A percentile compares a stretch with the other conserved stretches of the same genome.
phyloP scores from a whole-genome alignment of 2,329 filamentous ascomycete genomes.

The Ophiostoma piceae region DNA sequence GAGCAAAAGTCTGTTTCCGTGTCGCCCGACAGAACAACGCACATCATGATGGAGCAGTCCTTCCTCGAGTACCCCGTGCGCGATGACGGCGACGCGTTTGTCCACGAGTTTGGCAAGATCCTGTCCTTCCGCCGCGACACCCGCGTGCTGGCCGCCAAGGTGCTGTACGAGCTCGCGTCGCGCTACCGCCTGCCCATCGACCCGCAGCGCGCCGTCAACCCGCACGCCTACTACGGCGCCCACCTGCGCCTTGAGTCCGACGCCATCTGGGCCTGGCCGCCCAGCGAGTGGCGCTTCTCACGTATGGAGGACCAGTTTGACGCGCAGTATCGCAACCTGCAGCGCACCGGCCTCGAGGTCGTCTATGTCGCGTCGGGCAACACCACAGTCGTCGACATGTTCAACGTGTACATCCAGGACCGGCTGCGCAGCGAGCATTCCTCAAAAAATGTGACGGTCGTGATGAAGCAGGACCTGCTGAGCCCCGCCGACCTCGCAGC shows the following conservation, averaged over 20 bases:
- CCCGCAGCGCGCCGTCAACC: constrained; percentile 29
- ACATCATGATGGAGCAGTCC: constrained; percentile 33
- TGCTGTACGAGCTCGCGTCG: constrained; percentile 29
- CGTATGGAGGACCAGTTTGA: constrained; percentile 34
- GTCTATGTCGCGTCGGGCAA: constrained; percentile 35
- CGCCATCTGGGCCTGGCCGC: constrained; percentile 33
- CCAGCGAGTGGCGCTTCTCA: constrained; percentile 33
- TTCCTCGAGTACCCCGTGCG: constrained; percentile 38
- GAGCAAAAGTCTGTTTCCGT: constrained; percentile 27
- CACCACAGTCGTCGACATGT: constrained; percentile 31
- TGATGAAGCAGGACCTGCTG: constrained; percentile 34
- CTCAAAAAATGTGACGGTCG: constrained; percentile 29
- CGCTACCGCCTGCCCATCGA: constrained; percentile 30
- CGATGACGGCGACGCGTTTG: constrained; percentile 35
- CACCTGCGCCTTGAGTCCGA: constrained; percentile 35
- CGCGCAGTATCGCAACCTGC: constrained; percentile 31
- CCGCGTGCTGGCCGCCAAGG: constrained; percentile 31
- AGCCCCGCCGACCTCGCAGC: constrained; percentile 24
- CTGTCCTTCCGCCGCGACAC: constrained; percentile 34
- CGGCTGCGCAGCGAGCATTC: constrained; percentile 16
- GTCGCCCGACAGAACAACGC: constrained; percentile 27
- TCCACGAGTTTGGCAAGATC: constrained; percentile 35
- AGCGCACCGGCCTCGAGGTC: constrained; percentile 29
- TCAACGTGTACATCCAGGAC: constrained; percentile 26
- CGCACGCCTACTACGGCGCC: constrained; percentile 32